These are phyloP conservation scores for Thymus quinquecostatus DNA, from an alignment of 257 asterid genomes.

Conservation along the genomic window DNA sequence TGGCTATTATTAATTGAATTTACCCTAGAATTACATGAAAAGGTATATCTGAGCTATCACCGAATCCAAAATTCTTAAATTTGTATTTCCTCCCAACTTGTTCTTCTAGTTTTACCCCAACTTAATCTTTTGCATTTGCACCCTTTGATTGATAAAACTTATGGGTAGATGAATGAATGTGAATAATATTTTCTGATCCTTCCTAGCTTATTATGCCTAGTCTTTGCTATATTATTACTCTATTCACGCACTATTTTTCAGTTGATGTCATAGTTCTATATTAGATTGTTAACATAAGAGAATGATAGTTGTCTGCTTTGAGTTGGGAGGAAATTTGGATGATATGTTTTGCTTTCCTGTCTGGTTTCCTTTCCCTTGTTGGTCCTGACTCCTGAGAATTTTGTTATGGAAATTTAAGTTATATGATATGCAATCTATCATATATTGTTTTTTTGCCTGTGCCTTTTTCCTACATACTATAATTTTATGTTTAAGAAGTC, in stretches of 20 bases:
- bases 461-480: background rate
- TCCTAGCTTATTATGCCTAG: constrained; percentile 11
- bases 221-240: background rate
- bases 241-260: background rate
- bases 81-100: background rate
- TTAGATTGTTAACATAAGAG: background rate
- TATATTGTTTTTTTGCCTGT: constrained; percentile 15
- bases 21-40: background rate
- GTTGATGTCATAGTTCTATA: constrained; percentile 1
- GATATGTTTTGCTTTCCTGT: background rate
- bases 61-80: too few relatives aligned
- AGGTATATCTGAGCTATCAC: background rate
- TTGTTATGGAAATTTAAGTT: constrained; percentile 12
- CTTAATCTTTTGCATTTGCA: background rate
- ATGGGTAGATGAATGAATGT: constrained; percentile 15
- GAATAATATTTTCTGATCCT: background rate
- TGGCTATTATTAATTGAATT: too few relatives aligned
- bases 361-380: too few relatives aligned
- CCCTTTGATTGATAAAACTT: background rate
- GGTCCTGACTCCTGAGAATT: background rate
- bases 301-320: constrained; percentile 8
- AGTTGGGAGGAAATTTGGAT: constrained; percentile 1
- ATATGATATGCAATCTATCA: constrained; percentile 8
- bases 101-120: background rate
- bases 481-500: constrained; percentile 9